phyloP scores from a whole-genome alignment of 179 eudicot genomes.

The Beta macrorhiza region DNA sequence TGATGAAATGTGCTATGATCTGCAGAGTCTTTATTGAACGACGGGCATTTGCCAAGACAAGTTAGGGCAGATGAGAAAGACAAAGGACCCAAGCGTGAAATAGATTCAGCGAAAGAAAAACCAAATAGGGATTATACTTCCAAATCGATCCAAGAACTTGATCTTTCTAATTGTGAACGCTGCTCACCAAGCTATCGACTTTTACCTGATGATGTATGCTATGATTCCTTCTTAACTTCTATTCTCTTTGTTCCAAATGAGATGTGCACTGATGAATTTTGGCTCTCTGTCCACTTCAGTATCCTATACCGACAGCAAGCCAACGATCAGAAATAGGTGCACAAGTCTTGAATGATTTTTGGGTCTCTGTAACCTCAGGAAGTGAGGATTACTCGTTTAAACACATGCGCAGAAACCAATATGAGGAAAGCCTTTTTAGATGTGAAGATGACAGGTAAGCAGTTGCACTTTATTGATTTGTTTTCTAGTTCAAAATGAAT shows the following conservation, averaged over 20 bases:
- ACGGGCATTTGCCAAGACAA: conserved; percentile 53
- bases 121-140: conserved; percentile 64
- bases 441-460: conserved; percentile 96
- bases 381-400: conserved; percentile 94
- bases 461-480: not conserved
- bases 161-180: conserved; percentile 80
- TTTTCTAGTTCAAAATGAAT: not conserved
- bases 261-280: conserved; percentile 17
- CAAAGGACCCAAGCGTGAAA: conserved; percentile 64
- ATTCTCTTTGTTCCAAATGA: conserved; percentile 8
- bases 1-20: conserved; percentile 6
- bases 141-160: conserved; percentile 92
- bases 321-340: conserved; percentile 80
- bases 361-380: conserved; percentile 98
- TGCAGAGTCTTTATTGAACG: conserved; percentile 68
- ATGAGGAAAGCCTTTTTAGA: conserved; percentile 92
- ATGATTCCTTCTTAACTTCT: conserved; percentile 3
- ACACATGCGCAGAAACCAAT: conserved; percentile 96
- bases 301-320: conserved; percentile 83
- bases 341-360: conserved; percentile 73
- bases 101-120: conserved; percentile 63
- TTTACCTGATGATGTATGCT: conserved; percentile 76
- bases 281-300: conserved; percentile 43
- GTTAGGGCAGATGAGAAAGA: conserved; percentile 67
- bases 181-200: conserved; percentile 95